Evolutionary conservation across 176 grass and related monocot species (phyloP).

Genomic region (Ananas comosus): DNA sequence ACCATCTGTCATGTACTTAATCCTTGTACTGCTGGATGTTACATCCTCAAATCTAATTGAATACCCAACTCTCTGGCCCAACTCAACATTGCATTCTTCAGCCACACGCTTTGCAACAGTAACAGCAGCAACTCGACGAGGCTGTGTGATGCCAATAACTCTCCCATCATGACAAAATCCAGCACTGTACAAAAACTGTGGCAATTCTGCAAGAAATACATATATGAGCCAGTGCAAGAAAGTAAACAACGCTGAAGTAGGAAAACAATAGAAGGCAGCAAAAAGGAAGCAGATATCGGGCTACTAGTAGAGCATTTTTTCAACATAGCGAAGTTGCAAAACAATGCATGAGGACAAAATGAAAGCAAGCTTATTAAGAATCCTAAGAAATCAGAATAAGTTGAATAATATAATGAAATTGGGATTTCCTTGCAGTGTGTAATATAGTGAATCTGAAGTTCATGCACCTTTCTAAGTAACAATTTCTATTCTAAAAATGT

Average conservation of each 20-base stretch:
- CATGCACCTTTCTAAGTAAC: not conserved
- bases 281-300: not conserved
- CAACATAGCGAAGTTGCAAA: not conserved
- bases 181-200: constrained; percentile 68
- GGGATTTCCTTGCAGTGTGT: not conserved
- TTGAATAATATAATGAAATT: constrained; percentile 1
- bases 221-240: not conserved
- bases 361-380: not conserved
- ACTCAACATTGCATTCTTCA: constrained; percentile 79
- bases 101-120: constrained; percentile 90
- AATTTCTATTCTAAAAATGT: not conserved
- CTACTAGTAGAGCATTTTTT: not conserved
- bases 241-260: not conserved
- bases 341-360: too few species aligned
- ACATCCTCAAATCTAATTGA: constrained; percentile 89
- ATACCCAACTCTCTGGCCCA: constrained; percentile 84
- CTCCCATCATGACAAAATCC: constrained; percentile 71
- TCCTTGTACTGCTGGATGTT: constrained; percentile 68
- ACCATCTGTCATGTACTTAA: constrained; percentile 98
- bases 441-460: not conserved
- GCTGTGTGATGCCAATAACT: constrained; percentile 82
- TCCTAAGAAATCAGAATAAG: not conserved
- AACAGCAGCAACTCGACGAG: constrained; percentile 70
- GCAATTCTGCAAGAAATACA: constrained; percentile 51
- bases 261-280: not conserved